These are phyloP conservation scores for Lepidopterella palustris DNA, from an alignment of 495 filamentous ascomycete genomes.

Conservation along the genomic window DNA sequence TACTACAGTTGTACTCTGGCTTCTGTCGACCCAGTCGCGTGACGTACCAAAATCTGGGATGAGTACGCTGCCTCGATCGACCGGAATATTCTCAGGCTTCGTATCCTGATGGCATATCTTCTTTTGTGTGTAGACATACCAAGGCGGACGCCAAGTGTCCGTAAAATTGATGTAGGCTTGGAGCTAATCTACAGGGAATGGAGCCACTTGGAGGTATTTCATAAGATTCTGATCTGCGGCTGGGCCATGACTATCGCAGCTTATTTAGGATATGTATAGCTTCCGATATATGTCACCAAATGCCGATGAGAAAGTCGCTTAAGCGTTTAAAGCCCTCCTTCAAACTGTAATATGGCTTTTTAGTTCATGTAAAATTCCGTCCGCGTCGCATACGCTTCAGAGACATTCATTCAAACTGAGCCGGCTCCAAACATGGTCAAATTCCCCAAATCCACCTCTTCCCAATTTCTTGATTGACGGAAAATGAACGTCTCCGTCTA, in stretches of 20 bases:
- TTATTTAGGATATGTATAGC: neutral
- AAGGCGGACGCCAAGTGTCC: neutral
- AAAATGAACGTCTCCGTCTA: neutral
- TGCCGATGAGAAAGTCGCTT: neutral
- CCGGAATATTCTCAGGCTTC: neutral
- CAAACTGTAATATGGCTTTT: neutral
- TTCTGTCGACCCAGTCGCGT: neutral
- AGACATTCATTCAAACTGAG: neutral
- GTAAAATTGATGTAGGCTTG: neutral
- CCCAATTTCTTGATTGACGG: neutral
- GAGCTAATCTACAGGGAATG: neutral
- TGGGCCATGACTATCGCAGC: neutral
- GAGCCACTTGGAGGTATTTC: neutral
- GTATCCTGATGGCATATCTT: neutral
- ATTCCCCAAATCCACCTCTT: neutral
- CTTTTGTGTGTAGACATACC: neutral
- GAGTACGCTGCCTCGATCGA: neutral
- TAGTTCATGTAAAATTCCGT: neutral
- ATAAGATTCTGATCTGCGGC: neutral
- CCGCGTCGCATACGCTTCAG: neutral
- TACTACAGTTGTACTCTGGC: neutral
- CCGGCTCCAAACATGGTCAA: neutral
- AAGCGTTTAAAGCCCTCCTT: neutral
- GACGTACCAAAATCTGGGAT: neutral
- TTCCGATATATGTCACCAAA: neutral